Evolutionary conservation across 768 basidiomycete genomes (phyloP), one percentile per base, ranked within the genome.

Genomic region (Cyathus striatus): DNA sequence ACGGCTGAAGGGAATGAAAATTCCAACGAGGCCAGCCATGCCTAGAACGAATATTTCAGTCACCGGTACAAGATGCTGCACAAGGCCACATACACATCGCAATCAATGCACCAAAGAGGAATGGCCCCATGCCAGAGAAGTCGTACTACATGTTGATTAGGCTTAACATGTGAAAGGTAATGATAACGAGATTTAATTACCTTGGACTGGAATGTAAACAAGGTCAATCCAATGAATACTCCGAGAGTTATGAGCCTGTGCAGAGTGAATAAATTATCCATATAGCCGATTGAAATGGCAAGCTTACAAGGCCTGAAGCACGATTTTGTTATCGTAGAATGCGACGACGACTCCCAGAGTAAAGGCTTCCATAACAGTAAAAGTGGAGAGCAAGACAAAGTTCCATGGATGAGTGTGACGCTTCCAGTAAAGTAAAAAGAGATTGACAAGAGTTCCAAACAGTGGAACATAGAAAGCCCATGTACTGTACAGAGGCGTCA

Each of bases 201-300:
- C 74, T 95, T 95, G 45, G 88, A 90, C 61, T 95, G 93, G 60
- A 96, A 72, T 1, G 96, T 97, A 70, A 96, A 98, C 41, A 97
- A 62, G 0, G 94, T 97, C 48, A 99, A 66, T 5, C 94, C 96
- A 30, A 91, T 63, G 76, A 99, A 98, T 35, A 98, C 84, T 12
- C 92, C 92, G 2, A 89, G 68, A 1, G 94, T 96, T 55, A 97
- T 91, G 41, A 95, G 63, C 41, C 86, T 85, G 14, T 18, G 9
- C 12, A 22, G 20, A 12, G 20, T 12, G 21, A 13, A 13, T 9
- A 3, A 13, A 40, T 12, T 24, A n/a, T 40, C 10, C 1, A 7
- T 23, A 12, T 23, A 5, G 30, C 26, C 37, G n/a, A 23, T 40
- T n/a, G 3, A 37, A 38, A 17, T 35, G 12, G 26, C 0, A 22